A percentile compares a stretch with the other conserved stretches of the same genome.
Conservation (phyloP, 2,329 filamentous ascomycete genomes). For the Epichloe hybrida region DNA sequence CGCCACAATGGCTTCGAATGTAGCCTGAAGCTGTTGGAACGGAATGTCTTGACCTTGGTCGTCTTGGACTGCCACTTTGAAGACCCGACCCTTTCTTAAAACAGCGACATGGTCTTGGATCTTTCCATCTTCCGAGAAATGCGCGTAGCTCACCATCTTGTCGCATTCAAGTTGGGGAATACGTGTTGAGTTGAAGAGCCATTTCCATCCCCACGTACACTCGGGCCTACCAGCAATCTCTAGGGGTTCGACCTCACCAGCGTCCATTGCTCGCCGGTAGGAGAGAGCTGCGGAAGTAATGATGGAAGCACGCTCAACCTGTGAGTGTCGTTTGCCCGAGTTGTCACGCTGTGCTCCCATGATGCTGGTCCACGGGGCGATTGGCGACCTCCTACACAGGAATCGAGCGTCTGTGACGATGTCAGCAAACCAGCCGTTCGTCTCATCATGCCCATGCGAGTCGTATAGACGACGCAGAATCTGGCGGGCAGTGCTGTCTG, state of each 20-base stretch:
- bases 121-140: too few relatives aligned
- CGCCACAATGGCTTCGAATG: background rate
- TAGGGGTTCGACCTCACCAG: background rate
- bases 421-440: too few relatives aligned
- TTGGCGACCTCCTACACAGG: too few relatives aligned
- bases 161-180: background rate
- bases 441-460: too few relatives aligned
- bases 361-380: background rate
- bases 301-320: background rate
- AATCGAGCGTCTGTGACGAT: too few relatives aligned
- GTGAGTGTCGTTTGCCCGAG: background rate
- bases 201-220: background rate
- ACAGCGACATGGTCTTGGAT: background rate
- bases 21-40: background rate
- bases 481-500: too few relatives aligned
- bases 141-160: background rate
- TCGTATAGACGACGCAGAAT: too few relatives aligned
- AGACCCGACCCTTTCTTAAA: background rate
- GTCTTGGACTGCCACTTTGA: background rate
- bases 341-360: background rate
- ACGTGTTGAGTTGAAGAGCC: background rate
- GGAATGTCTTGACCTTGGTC: background rate
- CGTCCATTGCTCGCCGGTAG: background rate
- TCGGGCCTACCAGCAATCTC: background rate
- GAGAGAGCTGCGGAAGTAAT: background rate